Conservation (phyloP, 495 filamentous ascomycete species). For the Daldinia caldariorum region DNA sequence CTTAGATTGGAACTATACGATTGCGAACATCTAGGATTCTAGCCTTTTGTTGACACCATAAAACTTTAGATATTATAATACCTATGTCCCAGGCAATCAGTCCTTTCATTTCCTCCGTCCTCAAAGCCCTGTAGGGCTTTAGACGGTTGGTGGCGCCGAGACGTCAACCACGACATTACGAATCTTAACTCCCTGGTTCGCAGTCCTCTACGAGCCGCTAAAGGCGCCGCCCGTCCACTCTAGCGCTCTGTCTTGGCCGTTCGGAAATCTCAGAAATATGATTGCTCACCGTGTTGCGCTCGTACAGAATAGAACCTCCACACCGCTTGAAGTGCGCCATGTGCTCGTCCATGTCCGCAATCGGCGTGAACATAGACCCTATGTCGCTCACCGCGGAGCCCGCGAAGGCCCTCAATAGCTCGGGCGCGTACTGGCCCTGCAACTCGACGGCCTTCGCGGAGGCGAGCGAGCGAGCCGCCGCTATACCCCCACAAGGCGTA, state of each 20-base stretch:
- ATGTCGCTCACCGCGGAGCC: slow-evolving; percentile 50
- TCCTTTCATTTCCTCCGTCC: background rate
- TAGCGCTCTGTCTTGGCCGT: slow-evolving; percentile 40
- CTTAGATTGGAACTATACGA: background rate
- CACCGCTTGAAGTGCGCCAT: slow-evolving; percentile 46
- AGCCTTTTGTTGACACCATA: too few species aligned
- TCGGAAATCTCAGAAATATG: slow-evolving; percentile 35
- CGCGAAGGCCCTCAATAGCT: slow-evolving; percentile 52
- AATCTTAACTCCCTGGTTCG: slow-evolving; percentile 22
- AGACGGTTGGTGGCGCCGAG: slow-evolving; percentile 10
- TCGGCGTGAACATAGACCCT: slow-evolving; percentile 43
- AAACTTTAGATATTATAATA: background rate
- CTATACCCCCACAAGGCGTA: slow-evolving; percentile 65
- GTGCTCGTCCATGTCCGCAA: slow-evolving; percentile 57
- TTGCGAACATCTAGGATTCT: background rate
- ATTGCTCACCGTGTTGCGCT: slow-evolving; percentile 49
- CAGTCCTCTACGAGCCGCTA: slow-evolving; percentile 24
- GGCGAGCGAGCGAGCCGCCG: slow-evolving; percentile 65
- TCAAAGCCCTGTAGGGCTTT: background rate
- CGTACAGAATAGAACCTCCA: slow-evolving; percentile 49
- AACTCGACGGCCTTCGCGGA: slow-evolving; percentile 64
- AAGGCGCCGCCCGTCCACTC: slow-evolving; percentile 41
- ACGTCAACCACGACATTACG: slow-evolving; percentile 37
- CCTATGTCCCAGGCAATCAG: background rate
- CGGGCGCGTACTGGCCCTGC: slow-evolving; percentile 63